Percentiles rank a stretch among this genome's conserved stretches.
phyloP scores from a whole-genome alignment of 2,329 filamentous ascomycete species.

The Beauveria sp. region DNA sequence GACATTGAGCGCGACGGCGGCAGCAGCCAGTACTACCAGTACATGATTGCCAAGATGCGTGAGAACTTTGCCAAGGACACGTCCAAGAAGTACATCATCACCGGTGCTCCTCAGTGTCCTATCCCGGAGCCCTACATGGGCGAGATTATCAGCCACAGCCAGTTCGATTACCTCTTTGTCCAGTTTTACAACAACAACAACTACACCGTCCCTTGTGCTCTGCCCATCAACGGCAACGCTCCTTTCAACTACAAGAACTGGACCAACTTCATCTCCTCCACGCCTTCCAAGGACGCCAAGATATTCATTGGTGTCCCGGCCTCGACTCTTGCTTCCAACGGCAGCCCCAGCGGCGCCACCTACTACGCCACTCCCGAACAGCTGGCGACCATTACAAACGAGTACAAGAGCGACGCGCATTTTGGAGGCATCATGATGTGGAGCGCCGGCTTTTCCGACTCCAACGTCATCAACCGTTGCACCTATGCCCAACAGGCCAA shows the following conservation, averaged over 20 bases:
- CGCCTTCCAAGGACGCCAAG: slow-evolving; percentile 20
- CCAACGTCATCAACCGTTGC: slow-evolving; percentile 25
- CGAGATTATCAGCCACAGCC: slow-evolving; percentile 29
- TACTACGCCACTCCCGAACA: slow-evolving; percentile 28
- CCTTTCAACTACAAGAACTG: slow-evolving; percentile 20
- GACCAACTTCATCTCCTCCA: slow-evolving; percentile 19
- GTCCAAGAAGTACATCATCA: slow-evolving; percentile 32
- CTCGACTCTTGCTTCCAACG: slow-evolving; percentile 27
- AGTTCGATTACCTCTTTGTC: slow-evolving; percentile 36
- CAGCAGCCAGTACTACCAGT: slow-evolving; percentile 16
- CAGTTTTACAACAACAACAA: slow-evolving; percentile 42
- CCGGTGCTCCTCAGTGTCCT: slow-evolving; percentile 39
- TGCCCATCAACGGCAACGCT: slow-evolving; percentile 14
- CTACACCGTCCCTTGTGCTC: slow-evolving; percentile 24
- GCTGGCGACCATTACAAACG: slow-evolving; percentile 22
- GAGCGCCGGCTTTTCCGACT: slow-evolving; percentile 33
- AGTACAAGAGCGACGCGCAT: slow-evolving; percentile 21
- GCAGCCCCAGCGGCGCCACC: slow-evolving; percentile 21
- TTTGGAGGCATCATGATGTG: slow-evolving; percentile 35
- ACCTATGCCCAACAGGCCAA: slow-evolving; percentile 34
- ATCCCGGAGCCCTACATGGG: slow-evolving; percentile 31
- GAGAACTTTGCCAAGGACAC: slow-evolving; percentile 15
- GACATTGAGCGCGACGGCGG: slow-evolving; percentile 18
- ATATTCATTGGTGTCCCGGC: slow-evolving; percentile 25
- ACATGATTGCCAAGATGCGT: slow-evolving; percentile 17